Evolutionary conservation across 106 monocot species (phyloP).

Genomic region (Dendrobium nobile): DNA sequence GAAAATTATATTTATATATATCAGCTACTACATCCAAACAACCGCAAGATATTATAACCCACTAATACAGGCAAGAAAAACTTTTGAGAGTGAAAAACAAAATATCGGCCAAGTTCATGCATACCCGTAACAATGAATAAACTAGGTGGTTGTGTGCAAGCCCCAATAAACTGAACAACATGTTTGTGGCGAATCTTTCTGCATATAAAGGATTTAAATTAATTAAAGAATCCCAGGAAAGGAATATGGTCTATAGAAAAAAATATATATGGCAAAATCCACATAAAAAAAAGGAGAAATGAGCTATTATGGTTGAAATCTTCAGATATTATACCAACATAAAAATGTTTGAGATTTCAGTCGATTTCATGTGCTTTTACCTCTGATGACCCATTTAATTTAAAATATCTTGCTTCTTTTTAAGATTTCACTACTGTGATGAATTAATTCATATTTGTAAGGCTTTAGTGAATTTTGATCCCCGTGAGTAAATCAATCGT

Average conservation of each 20-base stretch:
- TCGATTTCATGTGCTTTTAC: neutral
- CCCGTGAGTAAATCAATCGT: too few species aligned
- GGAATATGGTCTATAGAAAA: neutral
- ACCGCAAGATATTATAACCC: neutral
- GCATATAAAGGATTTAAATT: conserved; percentile 8
- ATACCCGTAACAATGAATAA: conserved; percentile 93
- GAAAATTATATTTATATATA: neutral
- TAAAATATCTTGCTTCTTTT: neutral
- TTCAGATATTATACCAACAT: too few species aligned
- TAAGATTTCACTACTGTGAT: neutral
- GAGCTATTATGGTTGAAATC: too few species aligned
- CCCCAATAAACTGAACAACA: conserved; percentile 97
- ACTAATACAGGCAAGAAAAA: neutral
- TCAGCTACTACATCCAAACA: conserved; percentile 6
- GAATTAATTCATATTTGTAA: neutral
- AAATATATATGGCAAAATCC: neutral
- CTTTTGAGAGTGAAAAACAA: neutral
- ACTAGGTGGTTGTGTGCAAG: conserved; percentile 74
- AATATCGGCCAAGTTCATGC: conserved; percentile 1
- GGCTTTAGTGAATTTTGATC: too few species aligned
- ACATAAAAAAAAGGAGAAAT: too few species aligned
- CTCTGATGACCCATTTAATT: neutral
- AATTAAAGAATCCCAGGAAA: neutral
- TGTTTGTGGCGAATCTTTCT: conserved; percentile 98
- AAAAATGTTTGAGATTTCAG: neutral